A percentile compares a stretch with the other conserved stretches of the same genome.
phyloP scores from a whole-genome alignment of 768 basidiomycete genomes.

The Boletus rufocinnamomeus region DNA sequence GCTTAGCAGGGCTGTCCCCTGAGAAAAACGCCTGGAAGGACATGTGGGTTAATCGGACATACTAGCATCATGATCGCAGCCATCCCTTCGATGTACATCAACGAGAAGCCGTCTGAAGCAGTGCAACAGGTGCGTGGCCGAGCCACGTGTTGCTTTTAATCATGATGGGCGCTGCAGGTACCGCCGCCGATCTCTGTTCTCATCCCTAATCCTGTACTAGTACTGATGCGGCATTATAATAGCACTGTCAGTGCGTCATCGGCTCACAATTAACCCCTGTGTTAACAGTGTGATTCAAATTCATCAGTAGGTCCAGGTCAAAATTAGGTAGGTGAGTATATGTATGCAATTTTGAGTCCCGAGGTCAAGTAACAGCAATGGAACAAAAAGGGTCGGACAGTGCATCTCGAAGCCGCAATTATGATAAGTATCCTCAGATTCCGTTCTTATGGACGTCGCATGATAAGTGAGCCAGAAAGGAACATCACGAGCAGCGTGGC shows the following conservation, averaged over 20 bases:
- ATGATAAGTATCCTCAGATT: background rate
- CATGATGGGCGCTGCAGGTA: background rate
- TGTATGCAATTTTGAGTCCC: background rate
- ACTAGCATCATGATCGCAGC: no score
- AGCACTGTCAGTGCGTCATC: background rate
- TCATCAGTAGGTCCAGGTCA: background rate
- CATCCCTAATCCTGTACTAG: background rate
- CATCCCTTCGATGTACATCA: no score
- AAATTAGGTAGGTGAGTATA: background rate
- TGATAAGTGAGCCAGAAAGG: constrained; percentile 14
- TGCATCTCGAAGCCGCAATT: background rate
- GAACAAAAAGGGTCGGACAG: background rate
- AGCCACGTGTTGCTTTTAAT: background rate
- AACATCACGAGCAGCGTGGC: constrained; percentile 25
- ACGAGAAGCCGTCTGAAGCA: background rate
- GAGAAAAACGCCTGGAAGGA: no score
- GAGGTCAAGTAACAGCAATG: background rate
- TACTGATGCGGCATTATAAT: background rate
- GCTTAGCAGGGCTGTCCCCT: no score
- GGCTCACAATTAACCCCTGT: background rate
- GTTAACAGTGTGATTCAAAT: no score
- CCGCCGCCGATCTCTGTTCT: background rate
- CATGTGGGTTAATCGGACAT: no score
- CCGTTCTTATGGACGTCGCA: constrained; percentile 8
- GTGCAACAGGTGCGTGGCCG: background rate